Evolutionary conservation across 2,329 filamentous ascomycete species (phyloP), one percentile per base, ranked within the genome.

Genomic region (Aspergillus sp.): DNA sequence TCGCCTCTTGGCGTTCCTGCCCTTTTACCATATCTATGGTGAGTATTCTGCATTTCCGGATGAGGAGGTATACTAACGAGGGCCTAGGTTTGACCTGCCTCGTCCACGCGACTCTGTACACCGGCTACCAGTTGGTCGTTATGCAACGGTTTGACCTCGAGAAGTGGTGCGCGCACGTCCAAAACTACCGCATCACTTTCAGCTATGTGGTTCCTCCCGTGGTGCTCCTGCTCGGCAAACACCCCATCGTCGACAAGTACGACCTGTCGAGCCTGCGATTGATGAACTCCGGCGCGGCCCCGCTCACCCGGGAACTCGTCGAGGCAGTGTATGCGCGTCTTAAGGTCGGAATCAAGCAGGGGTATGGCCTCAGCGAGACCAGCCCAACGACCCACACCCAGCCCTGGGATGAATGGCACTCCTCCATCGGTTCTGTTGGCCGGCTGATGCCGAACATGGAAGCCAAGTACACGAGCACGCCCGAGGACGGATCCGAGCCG

Each of bases 21-120:
- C 88, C 0, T 91, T 94, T 57, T 94, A 86, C 62, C 86, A 94
- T 54, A 88, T 93, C 41, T 94, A 93, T 51, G 85, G 72, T 82
- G 60, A 44, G 74, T 8, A n/a, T 27, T 30, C 4, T 8, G 10
- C 8, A 6, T 8, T 5, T 8, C 5, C 14, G 5, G 20, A 22
- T 12, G 16, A 10, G 14, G n/a, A 15, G n/a, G 8, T 11, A 15
- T 10, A 4, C 8, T 12, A n/a, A 7, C 13, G 8, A 29, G 17
- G 4, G n/a, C 11, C 10, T 32, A 65, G 82, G 82, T 5, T 71
- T 93, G 15, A 82, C 77, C 8, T 80, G 75, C 46, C 72, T 86
- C 25, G 68, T 93, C 20, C 76, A 91, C 40, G 70, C 78, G 49
- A 66, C 75, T 20, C 59, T 86, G 8, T 78, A 78, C 57, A 64